Base-by-base conservation (phyloP, 192 early-diverging fungal genomes). In the Mortierella antarctica region DNA sequence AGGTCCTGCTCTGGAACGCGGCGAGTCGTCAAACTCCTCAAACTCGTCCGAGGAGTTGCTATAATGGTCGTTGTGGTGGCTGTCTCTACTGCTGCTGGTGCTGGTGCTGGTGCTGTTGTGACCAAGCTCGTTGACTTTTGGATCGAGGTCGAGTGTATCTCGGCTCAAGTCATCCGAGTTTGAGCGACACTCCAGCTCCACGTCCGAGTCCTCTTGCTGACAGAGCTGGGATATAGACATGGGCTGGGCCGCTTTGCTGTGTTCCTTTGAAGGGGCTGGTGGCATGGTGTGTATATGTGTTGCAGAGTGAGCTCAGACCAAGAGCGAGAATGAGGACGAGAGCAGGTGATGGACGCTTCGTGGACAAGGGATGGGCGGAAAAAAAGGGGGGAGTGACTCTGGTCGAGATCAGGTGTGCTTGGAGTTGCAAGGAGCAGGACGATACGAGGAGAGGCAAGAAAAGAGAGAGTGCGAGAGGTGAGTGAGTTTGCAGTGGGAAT, bases 221-320 rank as follows among this genome's bases (percentile, higher is more conserved):
- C 77, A 80, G 45, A 80, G 65, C 48, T 80, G 70, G 8, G 77
- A 80, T 80, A 80, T 80, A 60, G 77, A 80, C 77, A 80, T 80
- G 8, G 77, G 69, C 68, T 80, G 77, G 41, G 63, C 65, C 61
- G 31, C 31, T 31, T 76, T 76, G 62, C 46, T 18, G 45, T 70
- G 68, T 46, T 74, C 64, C 63, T 57, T 20, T 67, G 76, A 59
- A 46, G 77, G 70, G 15, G 77, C 69, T 57, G 77, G 77, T 20
- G 77, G 70, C 77, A 80, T 80, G 21, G 57, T 52, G n/a, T 49
- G 21, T 67, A 17, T 49, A 15, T 65, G 21, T 6, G 10, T 9
- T 45, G 40, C 17, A 21, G 45, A 20, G 45, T 7, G 31, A 31
- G 31, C 31, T 31, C 31, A 31, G 61, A 17, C 14, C 21, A 39